Percentiles rank a stretch among this genome's conserved stretches.
These are phyloP conservation scores for Taxillus chinensis DNA, from an alignment of 164 flowering plant genomes.

Conservation along the genomic window DNA sequence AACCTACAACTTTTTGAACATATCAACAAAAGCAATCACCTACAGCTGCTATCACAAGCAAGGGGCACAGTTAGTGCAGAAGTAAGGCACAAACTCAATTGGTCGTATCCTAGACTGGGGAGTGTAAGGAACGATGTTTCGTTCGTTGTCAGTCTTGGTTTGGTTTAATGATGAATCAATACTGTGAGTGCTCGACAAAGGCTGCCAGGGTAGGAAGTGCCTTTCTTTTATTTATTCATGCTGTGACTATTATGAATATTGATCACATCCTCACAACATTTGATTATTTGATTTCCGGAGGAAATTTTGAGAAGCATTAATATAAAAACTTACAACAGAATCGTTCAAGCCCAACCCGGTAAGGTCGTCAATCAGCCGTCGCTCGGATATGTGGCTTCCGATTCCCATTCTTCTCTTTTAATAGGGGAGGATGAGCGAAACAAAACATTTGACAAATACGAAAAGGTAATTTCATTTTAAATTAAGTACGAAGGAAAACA, in stretches of 20 bases:
- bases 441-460: background rate
- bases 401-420: slow-evolving; percentile 86
- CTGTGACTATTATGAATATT: too few relatives aligned
- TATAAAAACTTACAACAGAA: slow-evolving; percentile 51
- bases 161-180: too few relatives aligned
- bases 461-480: background rate
- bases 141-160: too few relatives aligned
- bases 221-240: too few relatives aligned
- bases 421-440: background rate
- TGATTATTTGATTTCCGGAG: background rate
- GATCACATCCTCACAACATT: too few relatives aligned
- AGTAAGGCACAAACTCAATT: too few relatives aligned
- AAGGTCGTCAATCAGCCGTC: slow-evolving; percentile 83
- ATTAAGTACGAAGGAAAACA: background rate
- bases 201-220: too few relatives aligned
- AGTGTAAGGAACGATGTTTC: too few relatives aligned
- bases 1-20: slow-evolving; percentile 38
- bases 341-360: slow-evolving; percentile 88
- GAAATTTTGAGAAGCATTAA: background rate
- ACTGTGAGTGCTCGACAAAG: too few relatives aligned
- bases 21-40: background rate
- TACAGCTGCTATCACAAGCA: background rate
- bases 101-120: too few relatives aligned
- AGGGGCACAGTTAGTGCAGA: too few relatives aligned
- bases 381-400: slow-evolving; percentile 86